Conservation (phyloP, 139 green algal genomes). For the Micractinium conductrix region DNA sequence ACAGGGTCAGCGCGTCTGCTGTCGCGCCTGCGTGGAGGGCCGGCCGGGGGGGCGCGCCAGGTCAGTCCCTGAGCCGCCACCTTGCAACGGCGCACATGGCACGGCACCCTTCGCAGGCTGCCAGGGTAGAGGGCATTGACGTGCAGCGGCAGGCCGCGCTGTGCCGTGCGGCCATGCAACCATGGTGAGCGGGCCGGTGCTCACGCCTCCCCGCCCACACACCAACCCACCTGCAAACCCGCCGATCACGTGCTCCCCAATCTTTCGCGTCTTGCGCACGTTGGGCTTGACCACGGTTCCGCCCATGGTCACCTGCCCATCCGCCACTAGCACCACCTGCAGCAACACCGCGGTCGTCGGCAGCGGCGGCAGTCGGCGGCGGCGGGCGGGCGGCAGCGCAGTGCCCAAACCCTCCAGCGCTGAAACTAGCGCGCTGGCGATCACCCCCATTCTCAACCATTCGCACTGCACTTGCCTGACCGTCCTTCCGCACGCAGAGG, state of each 20-base stretch:
- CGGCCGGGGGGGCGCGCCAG: no score
- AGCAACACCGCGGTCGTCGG: background rate
- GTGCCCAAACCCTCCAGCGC: background rate
- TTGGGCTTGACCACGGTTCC: slow-evolving; percentile 89
- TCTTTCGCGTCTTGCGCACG: slow-evolving; percentile 80
- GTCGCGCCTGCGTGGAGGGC: slow-evolving; percentile 66
- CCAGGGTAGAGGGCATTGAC: no score
- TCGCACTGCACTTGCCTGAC: slow-evolving; percentile 46
- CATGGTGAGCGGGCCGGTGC: slow-evolving; percentile 90
- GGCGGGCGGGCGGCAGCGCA: background rate
- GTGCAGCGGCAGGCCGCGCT: no score
- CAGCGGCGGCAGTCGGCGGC: background rate
- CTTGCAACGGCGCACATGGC: no score
- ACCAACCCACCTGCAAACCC: slow-evolving; percentile 72
- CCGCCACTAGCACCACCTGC: slow-evolving; percentile 86
- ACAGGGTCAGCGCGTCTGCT: slow-evolving; percentile 91
- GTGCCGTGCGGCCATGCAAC: slow-evolving; percentile 88
- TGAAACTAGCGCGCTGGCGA: no score
- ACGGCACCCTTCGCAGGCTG: no score
- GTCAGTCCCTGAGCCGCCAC: no score
- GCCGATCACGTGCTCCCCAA: slow-evolving; percentile 74
- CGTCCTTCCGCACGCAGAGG: slow-evolving; percentile 80
- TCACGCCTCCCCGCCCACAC: slow-evolving; percentile 64
- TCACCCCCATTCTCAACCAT: no score
- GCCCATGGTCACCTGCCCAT: slow-evolving; percentile 88